A percentile compares a stretch with the other conserved stretches of the same genome.
Conservation (phyloP, 108 stramenopile species). For the Mayamaea pseudoterrestris region DNA sequence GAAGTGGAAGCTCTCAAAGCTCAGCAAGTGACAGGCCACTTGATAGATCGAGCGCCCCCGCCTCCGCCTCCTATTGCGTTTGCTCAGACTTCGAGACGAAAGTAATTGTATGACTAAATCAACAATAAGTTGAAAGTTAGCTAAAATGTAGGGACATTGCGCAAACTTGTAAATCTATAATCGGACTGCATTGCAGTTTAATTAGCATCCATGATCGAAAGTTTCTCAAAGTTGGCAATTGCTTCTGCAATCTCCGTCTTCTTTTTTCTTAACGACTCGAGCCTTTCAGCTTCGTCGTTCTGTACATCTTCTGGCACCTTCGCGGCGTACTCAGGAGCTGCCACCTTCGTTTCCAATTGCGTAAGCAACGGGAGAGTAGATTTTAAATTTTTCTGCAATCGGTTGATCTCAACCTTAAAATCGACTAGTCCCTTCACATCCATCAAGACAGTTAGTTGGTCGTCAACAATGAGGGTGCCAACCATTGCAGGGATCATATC, state of each 20-base stretch:
- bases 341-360: constrained; percentile 58
- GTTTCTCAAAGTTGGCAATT: constrained; percentile 68
- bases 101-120: too few relatives aligned
- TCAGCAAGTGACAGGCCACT: too few relatives aligned
- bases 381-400: constrained; percentile 69
- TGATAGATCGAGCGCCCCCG: too few relatives aligned
- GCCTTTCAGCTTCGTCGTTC: constrained; percentile 46
- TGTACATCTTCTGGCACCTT: constrained; percentile 63
- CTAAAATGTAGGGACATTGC: too few relatives aligned
- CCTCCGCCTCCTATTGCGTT: too few relatives aligned
- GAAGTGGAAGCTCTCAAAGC: too few relatives aligned
- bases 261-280: constrained; percentile 61
- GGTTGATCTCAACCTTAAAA: constrained; percentile 82
- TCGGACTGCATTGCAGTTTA: not conserved
- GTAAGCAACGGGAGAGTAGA: constrained; percentile 38
- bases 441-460: constrained; percentile 76
- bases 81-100: too few relatives aligned
- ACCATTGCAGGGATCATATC: constrained; percentile 50
- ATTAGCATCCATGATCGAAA: constrained; percentile 24
- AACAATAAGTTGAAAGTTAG: too few relatives aligned
- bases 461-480: constrained; percentile 74
- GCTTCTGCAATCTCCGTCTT: constrained; percentile 61
- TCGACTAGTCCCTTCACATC: constrained; percentile 95
- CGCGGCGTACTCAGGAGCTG: constrained; percentile 54
- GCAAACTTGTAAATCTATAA: not conserved